Evolutionary conservation across 768 basidiomycete species (phyloP), one percentile per base, ranked within the genome.

Genomic region (Gautieria morchelliformis): DNA sequence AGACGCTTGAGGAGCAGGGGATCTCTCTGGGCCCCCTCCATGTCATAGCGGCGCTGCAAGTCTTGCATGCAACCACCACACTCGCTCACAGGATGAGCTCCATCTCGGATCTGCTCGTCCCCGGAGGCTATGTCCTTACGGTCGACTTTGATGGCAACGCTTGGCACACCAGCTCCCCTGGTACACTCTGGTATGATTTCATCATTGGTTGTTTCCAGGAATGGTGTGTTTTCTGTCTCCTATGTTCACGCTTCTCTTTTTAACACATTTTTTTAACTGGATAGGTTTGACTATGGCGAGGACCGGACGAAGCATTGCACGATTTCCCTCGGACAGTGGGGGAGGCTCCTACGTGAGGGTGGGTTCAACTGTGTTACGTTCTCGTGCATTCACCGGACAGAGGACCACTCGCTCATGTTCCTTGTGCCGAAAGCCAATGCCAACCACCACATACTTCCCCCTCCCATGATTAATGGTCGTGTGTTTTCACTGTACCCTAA

Each of bases 91-190:
- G n/a, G n/a, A n/a, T n/a, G n/a, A n/a, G n/a, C n/a, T n/a, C n/a
- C n/a, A n/a, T n/a, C n/a, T n/a, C n/a, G n/a, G n/a, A n/a, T n/a
- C n/a, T n/a, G n/a, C n/a, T n/a, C n/a, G n/a, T n/a, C n/a, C n/a
- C n/a, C n/a, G n/a, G n/a, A n/a, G n/a, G n/a, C n/a, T n/a, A n/a
- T n/a, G n/a, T 63, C 20, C 50, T 59, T 12, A 53, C 62, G 7
- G 42, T 60, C 10, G 63, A 63, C 47, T 53, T 63, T 24, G 63
- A 63, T 27, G 61, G 61, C 15, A 37, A 60, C 11, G 33, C 50
- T 27, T 62, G 61, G 45, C 55, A 52, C 6, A 39, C 37, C 0
- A 27, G 50, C 10, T 52, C 27, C 35, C 39, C 52, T 15, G 61
- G n/a, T n/a, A n/a, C n/a, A n/a, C n/a, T n/a, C n/a, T n/a, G n/a